Conservation (phyloP, 73 alveolate species). For the Paramecium tetraurelia region DNA sequence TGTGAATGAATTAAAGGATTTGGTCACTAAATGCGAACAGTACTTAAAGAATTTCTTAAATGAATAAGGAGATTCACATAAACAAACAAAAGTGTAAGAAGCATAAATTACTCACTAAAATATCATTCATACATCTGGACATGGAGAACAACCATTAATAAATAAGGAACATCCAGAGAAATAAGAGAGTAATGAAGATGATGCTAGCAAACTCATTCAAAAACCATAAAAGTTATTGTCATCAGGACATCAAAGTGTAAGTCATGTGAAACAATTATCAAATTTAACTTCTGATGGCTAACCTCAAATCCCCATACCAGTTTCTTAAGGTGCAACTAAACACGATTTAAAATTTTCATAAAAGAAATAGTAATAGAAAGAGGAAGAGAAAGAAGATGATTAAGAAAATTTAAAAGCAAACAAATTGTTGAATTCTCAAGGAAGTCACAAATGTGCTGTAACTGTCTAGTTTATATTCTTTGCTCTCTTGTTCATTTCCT, state of each 20-base stretch:
- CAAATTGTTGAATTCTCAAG: slow-evolving; percentile 21
- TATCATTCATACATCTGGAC: neutral
- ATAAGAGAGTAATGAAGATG: neutral
- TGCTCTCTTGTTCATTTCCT: slow-evolving; percentile 35
- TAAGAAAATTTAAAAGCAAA: neutral
- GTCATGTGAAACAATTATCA: neutral
- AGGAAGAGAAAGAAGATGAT: slow-evolving; percentile 46
- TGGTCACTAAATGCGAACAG: slow-evolving; percentile 40
- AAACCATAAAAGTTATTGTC: neutral
- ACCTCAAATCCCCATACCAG: neutral
- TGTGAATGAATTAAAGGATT: slow-evolving; percentile 44
- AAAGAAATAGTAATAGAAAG: neutral
- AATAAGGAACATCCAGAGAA: neutral
- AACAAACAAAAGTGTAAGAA: neutral
- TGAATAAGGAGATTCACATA: neutral
- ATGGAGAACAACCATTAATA: neutral
- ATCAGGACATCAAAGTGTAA: neutral
- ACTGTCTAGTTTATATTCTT: slow-evolving; percentile 28
- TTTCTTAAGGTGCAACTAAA: neutral
- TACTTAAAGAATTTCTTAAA: neutral
- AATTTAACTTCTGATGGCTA: neutral
- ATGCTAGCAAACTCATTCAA: neutral
- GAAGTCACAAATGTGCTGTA: slow-evolving; percentile 28
- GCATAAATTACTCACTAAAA: slow-evolving; percentile 8
- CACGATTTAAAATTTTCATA: neutral